Evolutionary conservation across 352 stramenopile genomes (phyloP).

Genomic region (Pseudoperonospora humuli): DNA sequence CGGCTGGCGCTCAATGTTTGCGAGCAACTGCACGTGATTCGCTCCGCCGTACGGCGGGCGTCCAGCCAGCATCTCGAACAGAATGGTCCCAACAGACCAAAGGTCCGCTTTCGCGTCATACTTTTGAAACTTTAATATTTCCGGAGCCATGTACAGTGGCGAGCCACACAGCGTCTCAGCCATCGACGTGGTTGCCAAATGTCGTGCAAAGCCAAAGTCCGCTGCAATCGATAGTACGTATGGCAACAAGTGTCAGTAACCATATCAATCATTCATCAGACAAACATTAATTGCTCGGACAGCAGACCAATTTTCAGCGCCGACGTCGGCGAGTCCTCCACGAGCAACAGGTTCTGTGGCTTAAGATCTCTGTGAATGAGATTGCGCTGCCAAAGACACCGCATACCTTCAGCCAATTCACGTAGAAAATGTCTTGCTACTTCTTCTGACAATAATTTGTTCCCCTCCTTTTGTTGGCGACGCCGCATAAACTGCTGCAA

Average conservation of each 20-base stretch:
- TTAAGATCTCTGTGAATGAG: conserved; percentile 90
- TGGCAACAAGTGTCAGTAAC: conserved; percentile 1
- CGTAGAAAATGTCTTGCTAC: conserved; percentile 54
- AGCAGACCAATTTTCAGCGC: conserved; percentile 57
- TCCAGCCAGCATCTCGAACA: conserved; percentile 94
- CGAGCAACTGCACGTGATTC: conserved; percentile 92
- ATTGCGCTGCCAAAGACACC: conserved; percentile 65
- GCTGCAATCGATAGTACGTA: conserved; percentile 26
- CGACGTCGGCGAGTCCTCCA: conserved; percentile 44
- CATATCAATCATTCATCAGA: conserved; percentile 6
- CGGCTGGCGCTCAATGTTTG: conserved; percentile 90
- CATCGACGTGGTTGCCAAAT: conserved; percentile 87
- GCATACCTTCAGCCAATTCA: conserved; percentile 62
- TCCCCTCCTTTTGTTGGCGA: conserved; percentile 11
- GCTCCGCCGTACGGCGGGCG: conserved; percentile 90
- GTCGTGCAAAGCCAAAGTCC: conserved; percentile 95
- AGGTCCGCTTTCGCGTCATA: conserved; percentile 96
- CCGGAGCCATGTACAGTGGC: conserved; percentile 96
- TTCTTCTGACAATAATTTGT: conserved; percentile 22
- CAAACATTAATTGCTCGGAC: not conserved
- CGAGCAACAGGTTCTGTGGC: conserved; percentile 93
- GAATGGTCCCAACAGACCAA: conserved; percentile 92
- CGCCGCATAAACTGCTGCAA: conserved; percentile 91
- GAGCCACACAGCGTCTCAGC: conserved; percentile 94
- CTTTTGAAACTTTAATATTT: conserved; percentile 92